A percentile compares a stretch with the other conserved stretches of the same genome.
Evolutionary conservation across 345 rosid species (phyloP).

Genomic region (Sisymbrium altissimum): DNA sequence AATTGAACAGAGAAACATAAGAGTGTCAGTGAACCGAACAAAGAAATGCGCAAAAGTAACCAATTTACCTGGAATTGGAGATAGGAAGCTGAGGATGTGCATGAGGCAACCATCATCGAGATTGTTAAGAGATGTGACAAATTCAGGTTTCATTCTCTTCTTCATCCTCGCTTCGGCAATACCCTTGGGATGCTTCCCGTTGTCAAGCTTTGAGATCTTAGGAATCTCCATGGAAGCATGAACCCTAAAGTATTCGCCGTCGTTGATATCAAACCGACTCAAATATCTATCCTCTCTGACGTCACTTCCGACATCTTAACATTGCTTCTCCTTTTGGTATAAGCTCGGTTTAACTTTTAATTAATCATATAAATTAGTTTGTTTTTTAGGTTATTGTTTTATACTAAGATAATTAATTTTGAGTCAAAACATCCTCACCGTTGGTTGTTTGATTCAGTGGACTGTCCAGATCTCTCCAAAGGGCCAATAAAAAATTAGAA

Average conservation of each 20-base stretch:
- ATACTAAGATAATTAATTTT: background rate
- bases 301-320: background rate
- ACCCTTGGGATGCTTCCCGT: background rate
- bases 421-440: constrained; percentile 10
- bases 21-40: background rate
- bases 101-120: constrained; percentile 98
- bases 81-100: constrained; percentile 94
- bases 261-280: constrained; percentile 21
- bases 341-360: background rate
- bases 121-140: constrained; percentile 48
- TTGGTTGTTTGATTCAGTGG: background rate
- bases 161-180: constrained; percentile 14
- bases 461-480: constrained; percentile 13
- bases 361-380: background rate
- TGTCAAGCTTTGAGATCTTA: background rate
- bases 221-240: constrained; percentile 28
- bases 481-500: background rate
- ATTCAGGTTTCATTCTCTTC: constrained; percentile 12
- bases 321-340: background rate
- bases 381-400: background rate
- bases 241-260: constrained; percentile 29
- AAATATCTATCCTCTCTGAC: background rate
- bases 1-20: constrained; percentile 1
- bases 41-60: background rate
- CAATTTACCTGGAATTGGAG: constrained; percentile 78